Evolutionary conservation across 345 rosid genomes (phyloP).

Genomic region (Aethionema arabicum): DNA sequence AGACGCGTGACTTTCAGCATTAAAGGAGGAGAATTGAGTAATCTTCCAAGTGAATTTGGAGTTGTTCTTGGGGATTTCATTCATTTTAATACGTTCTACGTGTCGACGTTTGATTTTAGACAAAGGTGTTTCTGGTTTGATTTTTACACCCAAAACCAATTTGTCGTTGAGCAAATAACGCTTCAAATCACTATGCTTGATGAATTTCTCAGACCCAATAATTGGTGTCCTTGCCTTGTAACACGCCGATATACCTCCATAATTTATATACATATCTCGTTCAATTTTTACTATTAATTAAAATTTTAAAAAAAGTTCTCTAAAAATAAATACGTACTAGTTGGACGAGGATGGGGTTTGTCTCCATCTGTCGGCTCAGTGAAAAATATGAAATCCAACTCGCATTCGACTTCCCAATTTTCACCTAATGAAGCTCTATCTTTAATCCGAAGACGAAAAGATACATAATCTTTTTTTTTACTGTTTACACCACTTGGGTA

Average conservation of each 20-base stretch:
- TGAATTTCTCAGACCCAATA: neutral
- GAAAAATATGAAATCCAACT: neutral
- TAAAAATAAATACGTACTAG: no score
- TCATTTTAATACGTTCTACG: conserved; percentile 15
- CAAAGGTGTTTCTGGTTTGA: neutral
- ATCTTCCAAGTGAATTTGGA: conserved; percentile 33
- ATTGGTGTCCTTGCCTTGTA: neutral
- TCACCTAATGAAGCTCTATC: neutral
- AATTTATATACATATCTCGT: no score
- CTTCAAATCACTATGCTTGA: neutral
- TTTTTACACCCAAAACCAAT: conserved; percentile 3
- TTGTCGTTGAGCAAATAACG: conserved; percentile 1
- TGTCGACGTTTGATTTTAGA: neutral
- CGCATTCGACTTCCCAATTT: conserved; percentile 18
- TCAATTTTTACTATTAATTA: no score
- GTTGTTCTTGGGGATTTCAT: conserved; percentile 3
- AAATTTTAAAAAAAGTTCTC: no score
- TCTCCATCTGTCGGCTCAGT: no score
- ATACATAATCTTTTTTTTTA: neutral
- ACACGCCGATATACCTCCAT: no score
- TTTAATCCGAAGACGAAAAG: neutral
- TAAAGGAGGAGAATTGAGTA: conserved; percentile 27
- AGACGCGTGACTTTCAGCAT: neutral
- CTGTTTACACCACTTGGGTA: neutral
- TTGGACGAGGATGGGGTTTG: no score